Conservation (phyloP, 345 rosid species). For the Anastatica hierochuntica region DNA sequence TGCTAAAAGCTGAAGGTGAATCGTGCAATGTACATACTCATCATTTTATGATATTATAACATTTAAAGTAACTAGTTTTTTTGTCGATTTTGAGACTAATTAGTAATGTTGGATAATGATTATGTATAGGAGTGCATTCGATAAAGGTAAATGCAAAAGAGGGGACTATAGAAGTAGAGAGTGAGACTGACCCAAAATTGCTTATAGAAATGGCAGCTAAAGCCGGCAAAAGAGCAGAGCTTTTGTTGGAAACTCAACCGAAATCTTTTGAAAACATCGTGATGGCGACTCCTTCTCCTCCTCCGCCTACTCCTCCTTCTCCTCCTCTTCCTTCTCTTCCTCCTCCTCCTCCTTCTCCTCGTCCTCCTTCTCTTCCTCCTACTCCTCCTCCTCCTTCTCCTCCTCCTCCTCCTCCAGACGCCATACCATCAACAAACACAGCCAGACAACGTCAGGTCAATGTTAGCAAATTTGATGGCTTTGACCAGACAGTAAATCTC, state of each 20-base stretch:
- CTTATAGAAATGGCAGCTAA: conserved; percentile 2
- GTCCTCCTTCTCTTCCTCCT: background rate
- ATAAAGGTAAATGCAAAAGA: conserved; percentile 5
- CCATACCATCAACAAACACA: background rate
- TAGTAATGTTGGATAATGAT: background rate
- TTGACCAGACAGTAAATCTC: background rate
- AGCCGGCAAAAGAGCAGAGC: conserved; percentile 6
- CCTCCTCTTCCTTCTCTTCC: background rate
- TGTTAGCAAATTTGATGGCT: conserved; percentile 2
- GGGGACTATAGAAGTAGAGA: conserved; percentile 5
- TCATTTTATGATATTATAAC: no score
- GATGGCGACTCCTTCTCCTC: background rate
- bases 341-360: background rate
- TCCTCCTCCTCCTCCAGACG: background rate
- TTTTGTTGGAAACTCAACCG: conserved; percentile 1
- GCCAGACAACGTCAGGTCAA: background rate
- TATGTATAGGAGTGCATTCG: conserved; percentile 6
- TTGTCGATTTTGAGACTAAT: background rate
- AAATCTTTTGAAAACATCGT: background rate
- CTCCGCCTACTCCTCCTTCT: background rate
- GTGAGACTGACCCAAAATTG: conserved; percentile 1
- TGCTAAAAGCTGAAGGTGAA: conserved; percentile 11
- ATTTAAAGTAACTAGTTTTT: no score
- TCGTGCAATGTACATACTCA: no score
- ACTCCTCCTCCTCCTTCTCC: background rate